These are phyloP conservation scores for Hemileccinum hortonii DNA, from an alignment of 1,284 basidiomycete species.

Conservation along the genomic window DNA sequence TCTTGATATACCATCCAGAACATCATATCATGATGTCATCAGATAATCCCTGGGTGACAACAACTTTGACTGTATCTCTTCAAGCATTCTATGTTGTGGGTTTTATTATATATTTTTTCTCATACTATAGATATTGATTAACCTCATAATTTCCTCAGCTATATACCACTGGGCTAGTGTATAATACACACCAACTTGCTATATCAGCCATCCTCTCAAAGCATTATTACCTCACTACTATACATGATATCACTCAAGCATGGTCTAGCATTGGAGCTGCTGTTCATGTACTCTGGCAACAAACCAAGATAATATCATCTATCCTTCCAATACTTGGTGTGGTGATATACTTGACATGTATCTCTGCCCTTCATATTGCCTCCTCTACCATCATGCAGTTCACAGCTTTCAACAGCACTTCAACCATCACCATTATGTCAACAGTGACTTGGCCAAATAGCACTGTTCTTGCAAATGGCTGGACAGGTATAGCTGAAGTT, in stretches of 20 bases:
- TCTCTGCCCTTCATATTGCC: constrained; percentile 8
- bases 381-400: constrained; percentile 17
- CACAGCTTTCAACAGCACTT: constrained; percentile 5
- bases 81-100: constrained; percentile 8
- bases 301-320: constrained; percentile 1
- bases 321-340: constrained; percentile 6
- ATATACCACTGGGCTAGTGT: constrained; percentile 11
- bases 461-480: not conserved
- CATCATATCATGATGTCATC: not conserved
- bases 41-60: not conserved
- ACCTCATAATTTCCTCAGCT: constrained; percentile 2
- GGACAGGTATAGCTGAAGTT: not conserved
- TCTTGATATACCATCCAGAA: constrained; percentile 7
- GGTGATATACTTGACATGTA: constrained; percentile 3
- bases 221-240: constrained; percentile 4
- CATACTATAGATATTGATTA: not conserved
- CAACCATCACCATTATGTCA: not conserved
- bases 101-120: not conserved
- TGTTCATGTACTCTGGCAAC: not conserved
- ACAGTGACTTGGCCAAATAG: not conserved
- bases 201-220: not conserved
- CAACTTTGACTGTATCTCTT: not conserved
- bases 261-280: constrained; percentile 12
- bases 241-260: constrained; percentile 10
- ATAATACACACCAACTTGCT: constrained; percentile 8